Conservation (phyloP, 371 early-diverging fungal genomes). For the Parasitella parasitica region DNA sequence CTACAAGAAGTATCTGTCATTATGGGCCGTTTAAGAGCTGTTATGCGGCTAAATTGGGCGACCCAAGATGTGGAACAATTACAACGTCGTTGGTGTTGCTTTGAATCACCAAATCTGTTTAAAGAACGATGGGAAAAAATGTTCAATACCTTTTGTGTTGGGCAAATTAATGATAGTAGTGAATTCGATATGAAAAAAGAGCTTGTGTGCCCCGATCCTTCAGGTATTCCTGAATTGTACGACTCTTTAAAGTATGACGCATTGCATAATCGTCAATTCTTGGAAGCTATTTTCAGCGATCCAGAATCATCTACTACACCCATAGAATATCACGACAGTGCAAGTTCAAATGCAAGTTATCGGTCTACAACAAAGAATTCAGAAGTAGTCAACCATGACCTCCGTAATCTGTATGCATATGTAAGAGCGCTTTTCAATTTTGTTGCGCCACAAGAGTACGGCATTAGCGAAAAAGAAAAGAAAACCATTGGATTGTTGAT, state of each 20-base stretch:
- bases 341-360: not conserved
- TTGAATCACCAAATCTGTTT: conserved; percentile 73
- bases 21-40: conserved; percentile 65
- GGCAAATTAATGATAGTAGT: conserved; percentile 2
- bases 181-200: conserved; percentile 18
- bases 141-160: conserved; percentile 77
- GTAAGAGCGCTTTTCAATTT: conserved; percentile 90
- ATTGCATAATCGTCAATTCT: conserved; percentile 86
- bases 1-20: conserved; percentile 70
- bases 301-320: not conserved
- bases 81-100: conserved; percentile 80
- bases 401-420: conserved; percentile 73
- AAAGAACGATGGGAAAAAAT: conserved; percentile 96
- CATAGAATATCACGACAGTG: not conserved
- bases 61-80: conserved; percentile 54
- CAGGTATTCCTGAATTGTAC: conserved; percentile 91
- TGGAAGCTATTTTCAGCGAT: conserved; percentile 67
- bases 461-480: conserved; percentile 81
- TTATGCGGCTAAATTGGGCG: conserved; percentile 82
- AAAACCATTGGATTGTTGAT: conserved; percentile 85
- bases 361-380: not conserved
- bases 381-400: not conserved
- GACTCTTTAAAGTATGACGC: conserved; percentile 96
- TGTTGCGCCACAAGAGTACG: conserved; percentile 92
- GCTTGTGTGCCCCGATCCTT: conserved; percentile 63